These are phyloP conservation scores for Torrubiella hemipterigena DNA, from an alignment of 2,329 filamentous ascomycete species.

Conservation along the genomic window DNA sequence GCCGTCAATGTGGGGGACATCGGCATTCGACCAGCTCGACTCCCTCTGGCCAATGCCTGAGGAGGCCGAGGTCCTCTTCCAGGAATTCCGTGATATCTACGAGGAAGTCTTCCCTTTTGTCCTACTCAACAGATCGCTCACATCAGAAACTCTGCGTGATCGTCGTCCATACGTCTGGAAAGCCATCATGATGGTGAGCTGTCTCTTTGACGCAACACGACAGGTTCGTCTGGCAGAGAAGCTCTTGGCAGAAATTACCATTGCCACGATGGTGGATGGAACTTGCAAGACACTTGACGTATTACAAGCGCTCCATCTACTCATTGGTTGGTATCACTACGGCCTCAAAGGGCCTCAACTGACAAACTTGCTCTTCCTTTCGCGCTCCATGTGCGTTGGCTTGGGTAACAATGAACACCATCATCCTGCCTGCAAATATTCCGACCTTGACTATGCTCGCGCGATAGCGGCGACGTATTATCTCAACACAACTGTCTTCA, in stretches of 20 bases:
- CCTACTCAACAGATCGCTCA: constrained; percentile 23
- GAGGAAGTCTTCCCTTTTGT: constrained; percentile 32
- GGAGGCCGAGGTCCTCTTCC: constrained; percentile 28
- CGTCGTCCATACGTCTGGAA: constrained; percentile 36
- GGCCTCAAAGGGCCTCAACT: constrained; percentile 36
- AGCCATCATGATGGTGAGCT: constrained; percentile 31
- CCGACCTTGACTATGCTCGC: constrained; percentile 29
- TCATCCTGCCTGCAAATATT: constrained; percentile 12
- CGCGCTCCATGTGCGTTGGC: constrained; percentile 31
- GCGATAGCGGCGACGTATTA: constrained; percentile 39
- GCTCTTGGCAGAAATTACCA: constrained; percentile 29
- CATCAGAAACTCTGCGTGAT: constrained; percentile 21
- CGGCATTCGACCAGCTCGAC: constrained; percentile 12
- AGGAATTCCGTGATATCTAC: constrained; percentile 20
- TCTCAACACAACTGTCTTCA: constrained; percentile 33
- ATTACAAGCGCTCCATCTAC: constrained; percentile 31
- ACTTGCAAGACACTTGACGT: constrained; percentile 32
- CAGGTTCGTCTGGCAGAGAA: constrained; percentile 31
- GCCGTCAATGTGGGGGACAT: constrained; percentile 10
- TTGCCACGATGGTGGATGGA: constrained; percentile 27
- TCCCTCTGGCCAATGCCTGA: constrained; percentile 27
- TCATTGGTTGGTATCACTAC: constrained; percentile 36
- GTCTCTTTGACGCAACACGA: constrained; percentile 27
- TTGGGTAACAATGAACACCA: constrained; percentile 23
- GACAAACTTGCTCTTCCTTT: constrained; percentile 35